Evolutionary conservation across 352 stramenopile species (phyloP), one percentile per base, ranked within the genome.

Genomic region (Peronospora farinosa): DNA sequence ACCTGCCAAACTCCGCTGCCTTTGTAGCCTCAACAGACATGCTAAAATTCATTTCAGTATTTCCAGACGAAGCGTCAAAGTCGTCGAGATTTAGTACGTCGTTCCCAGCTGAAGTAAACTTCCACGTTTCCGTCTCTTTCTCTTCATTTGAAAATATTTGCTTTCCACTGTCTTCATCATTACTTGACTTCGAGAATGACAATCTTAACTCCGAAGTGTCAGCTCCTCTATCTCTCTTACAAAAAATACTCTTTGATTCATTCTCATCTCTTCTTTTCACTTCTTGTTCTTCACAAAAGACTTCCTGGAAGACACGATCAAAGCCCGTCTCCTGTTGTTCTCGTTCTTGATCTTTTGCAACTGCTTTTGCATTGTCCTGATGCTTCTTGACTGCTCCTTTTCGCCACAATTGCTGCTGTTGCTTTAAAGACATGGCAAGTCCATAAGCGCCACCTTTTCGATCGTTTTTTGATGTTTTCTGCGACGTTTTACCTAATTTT

Each of bases 271-370:
- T 41, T 53, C 38, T 47, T 35, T 72, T 45, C 8, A 54, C 31
- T 8, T 25, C 27, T 45, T 60, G 40, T 28, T 65, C 28, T 7
- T 62, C 51, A 1, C 58, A 52, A 36, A 84, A 81, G 7, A 79
- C 51, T 19, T 84, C 70, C 16, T 75, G 56, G 47, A 79, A 84
- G 10, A 78, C 72, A 9, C 65, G 50, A 15, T 81, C 72, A 11
- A 84, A 84, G n/a, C 60, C 50, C 23, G 48, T 65, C 25, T 79
- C 65, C 39, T 67, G 65, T 6, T 41, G 66, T 37, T 66, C 61
- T 52, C 55, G 55, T 45, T 64, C 40, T 32, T 72, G 56, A 27
- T 75, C 51, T 9, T 64, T 68, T 12, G 44, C 40, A 15, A 12
- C 32, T 31, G 50, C 48, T 36, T 46, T 31, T 7, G 38, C 51